Conservation (phyloP, 2,329 filamentous ascomycete species). For the Stachybotrys elegans region DNA sequence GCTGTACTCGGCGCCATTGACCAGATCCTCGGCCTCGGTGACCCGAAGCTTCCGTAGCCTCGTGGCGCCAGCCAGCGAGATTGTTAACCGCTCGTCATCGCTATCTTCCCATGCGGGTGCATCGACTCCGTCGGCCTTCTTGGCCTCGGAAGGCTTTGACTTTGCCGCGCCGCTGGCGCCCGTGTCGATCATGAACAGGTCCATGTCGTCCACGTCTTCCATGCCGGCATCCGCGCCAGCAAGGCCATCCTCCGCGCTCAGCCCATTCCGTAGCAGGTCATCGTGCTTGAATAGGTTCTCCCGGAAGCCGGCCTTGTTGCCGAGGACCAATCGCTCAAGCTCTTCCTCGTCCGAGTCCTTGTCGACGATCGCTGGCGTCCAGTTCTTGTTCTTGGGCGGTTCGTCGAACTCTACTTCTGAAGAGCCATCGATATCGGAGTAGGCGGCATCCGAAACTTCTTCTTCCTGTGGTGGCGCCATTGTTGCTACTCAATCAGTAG, state of each 20-base stretch:
- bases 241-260: slow-evolving; percentile 26
- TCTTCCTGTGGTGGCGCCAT: slow-evolving; percentile 27
- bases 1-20: slow-evolving; percentile 82
- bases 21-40: slow-evolving; percentile 76
- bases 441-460: slow-evolving; percentile 19
- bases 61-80: slow-evolving; percentile 74
- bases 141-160: slow-evolving; percentile 18
- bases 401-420: slow-evolving; percentile 24
- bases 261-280: slow-evolving; percentile 26
- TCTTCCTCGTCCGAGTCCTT: slow-evolving; percentile 83
- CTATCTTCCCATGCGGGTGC: slow-evolving; percentile 84
- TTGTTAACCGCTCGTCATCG: slow-evolving; percentile 81
- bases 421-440: slow-evolving; percentile 21
- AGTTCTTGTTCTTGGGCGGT: slow-evolving; percentile 20
- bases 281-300: slow-evolving; percentile 61
- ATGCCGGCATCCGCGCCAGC: slow-evolving; percentile 45
- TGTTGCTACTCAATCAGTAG: slow-evolving; percentile 10
- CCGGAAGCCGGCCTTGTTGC: slow-evolving; percentile 77
- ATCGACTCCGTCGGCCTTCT: slow-evolving; percentile 23
- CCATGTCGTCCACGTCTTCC: slow-evolving; percentile 65
- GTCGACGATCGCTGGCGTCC: slow-evolving; percentile 35
- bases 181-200: slow-evolving; percentile 81
- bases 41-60: slow-evolving; percentile 78
- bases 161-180: slow-evolving; percentile 39
- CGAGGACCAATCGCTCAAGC: slow-evolving; percentile 83